phyloP scores from a whole-genome alignment of 208 protist genomes.

The Crithidia sp. region DNA sequence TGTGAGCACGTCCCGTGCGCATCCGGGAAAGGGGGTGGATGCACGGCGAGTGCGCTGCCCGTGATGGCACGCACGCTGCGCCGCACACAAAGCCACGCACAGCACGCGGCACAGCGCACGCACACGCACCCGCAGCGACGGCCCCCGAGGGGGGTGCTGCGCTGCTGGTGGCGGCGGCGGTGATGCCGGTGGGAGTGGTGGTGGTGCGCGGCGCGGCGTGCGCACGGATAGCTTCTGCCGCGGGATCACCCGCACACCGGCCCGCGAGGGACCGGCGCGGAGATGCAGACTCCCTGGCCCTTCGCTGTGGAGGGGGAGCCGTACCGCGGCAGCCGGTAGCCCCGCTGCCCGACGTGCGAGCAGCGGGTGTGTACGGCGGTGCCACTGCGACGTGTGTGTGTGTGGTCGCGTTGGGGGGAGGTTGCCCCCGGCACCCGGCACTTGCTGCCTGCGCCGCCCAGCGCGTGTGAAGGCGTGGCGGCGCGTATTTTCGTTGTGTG shows the following conservation, averaged over 20 bases:
- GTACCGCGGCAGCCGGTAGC: slow-evolving; percentile 34
- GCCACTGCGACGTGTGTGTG: slow-evolving; percentile 16
- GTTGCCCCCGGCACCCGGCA: slow-evolving; percentile 55
- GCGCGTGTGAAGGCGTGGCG: not conserved
- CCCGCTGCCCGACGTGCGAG: slow-evolving; percentile 31
- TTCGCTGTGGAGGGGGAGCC: slow-evolving; percentile 24
- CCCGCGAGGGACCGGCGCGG: slow-evolving; percentile 24
- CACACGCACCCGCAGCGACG: no score
- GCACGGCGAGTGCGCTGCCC: slow-evolving; percentile 33
- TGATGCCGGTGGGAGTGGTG: not conserved
- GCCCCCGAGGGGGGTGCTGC: no score
- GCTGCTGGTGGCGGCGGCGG: no score
- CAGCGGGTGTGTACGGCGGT: slow-evolving; percentile 40
- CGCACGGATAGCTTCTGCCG: slow-evolving; percentile 29
- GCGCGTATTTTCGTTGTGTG: not conserved
- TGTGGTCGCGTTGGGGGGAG: slow-evolving; percentile 6
- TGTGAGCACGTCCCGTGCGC: slow-evolving; percentile 13
- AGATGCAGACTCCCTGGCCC: slow-evolving; percentile 25
- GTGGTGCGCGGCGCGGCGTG: slow-evolving; percentile 7
- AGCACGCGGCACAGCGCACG: not conserved
- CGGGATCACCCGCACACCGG: slow-evolving; percentile 33
- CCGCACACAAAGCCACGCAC: not conserved
- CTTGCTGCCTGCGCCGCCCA: slow-evolving; percentile 47
- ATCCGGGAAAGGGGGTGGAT: slow-evolving; percentile 24
- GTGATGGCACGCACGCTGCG: slow-evolving; percentile 11